Percentiles rank a stretch among this genome's conserved stretches.
These are phyloP conservation scores for Exobasidium cylindrosporum DNA, from an alignment of 1,284 basidiomycete species.

Conservation along the genomic window DNA sequence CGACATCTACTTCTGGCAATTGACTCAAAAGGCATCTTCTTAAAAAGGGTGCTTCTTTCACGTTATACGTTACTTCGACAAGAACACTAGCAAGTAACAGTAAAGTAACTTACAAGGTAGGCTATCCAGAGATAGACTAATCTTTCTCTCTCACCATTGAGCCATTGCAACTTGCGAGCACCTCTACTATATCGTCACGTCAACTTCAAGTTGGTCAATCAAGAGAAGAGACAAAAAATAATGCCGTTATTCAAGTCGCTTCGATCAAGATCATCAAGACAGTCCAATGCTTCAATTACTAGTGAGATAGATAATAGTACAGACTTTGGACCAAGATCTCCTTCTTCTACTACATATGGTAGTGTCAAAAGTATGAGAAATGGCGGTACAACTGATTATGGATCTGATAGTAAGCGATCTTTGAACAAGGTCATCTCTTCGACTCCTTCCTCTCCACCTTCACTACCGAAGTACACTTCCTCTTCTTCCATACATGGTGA, in stretches of 20 bases:
- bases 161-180: too few relatives aligned
- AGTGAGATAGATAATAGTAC: slow-evolving; percentile 2
- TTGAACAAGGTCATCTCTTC: neutral
- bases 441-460: neutral
- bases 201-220: too few relatives aligned
- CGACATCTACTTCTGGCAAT: too few relatives aligned
- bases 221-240: too few relatives aligned
- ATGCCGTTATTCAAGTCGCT: slow-evolving; percentile 9
- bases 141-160: too few relatives aligned
- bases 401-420: neutral
- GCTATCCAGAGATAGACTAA: too few relatives aligned
- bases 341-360: slow-evolving; percentile 7
- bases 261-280: slow-evolving; percentile 3
- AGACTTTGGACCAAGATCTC: slow-evolving; percentile 10
- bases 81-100: too few relatives aligned
- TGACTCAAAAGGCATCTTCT: too few relatives aligned
- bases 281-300: neutral
- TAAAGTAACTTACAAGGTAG: too few relatives aligned
- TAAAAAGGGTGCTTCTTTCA: too few relatives aligned
- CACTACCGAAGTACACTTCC: neutral
- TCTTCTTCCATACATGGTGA: neutral
- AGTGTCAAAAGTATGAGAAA: neutral
- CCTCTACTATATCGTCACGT: too few relatives aligned
- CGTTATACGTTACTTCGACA: too few relatives aligned
- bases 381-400: neutral